These are phyloP conservation scores for Sarocladium oryzae DNA, from an alignment of 2,329 filamentous ascomycete genomes.

Conservation along the genomic window DNA sequence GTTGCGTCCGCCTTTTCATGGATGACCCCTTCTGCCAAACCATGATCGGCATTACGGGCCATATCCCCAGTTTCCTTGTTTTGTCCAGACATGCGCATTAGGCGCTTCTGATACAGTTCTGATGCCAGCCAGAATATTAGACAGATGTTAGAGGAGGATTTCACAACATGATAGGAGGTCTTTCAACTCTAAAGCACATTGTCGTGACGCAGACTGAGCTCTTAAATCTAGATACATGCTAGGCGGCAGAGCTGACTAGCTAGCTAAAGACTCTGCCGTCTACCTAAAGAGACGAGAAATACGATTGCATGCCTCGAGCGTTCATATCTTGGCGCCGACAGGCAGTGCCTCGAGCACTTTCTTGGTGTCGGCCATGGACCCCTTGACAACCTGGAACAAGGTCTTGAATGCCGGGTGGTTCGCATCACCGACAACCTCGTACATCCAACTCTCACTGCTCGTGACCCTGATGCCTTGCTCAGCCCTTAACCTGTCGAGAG, in stretches of 20 bases:
- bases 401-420: conserved; percentile 63
- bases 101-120: neutral
- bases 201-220: too few relatives aligned
- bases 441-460: conserved; percentile 82
- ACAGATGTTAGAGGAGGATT: conserved; percentile 13
- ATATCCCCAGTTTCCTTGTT: conserved; percentile 9
- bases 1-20: conserved; percentile 92
- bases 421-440: conserved; percentile 84
- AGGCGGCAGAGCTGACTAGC: too few relatives aligned
- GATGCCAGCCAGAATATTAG: neutral
- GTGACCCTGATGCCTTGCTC: conserved; percentile 71
- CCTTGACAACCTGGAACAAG: conserved; percentile 73
- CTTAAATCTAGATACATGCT: too few relatives aligned
- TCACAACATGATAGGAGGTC: conserved; percentile 10
- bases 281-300: too few relatives aligned
- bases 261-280: too few relatives aligned
- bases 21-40: conserved; percentile 56
- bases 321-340: conserved; percentile 49
- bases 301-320: too few relatives aligned
- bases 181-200: neutral
- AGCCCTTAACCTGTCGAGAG: conserved; percentile 65
- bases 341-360: conserved; percentile 57
- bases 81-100: neutral
- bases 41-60: conserved; percentile 24
- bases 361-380: conserved; percentile 64